Percentiles rank a stretch among this genome's conserved stretches.
Conservation (phyloP, 139 green algal genomes). For the Micromonas pusilla region DNA sequence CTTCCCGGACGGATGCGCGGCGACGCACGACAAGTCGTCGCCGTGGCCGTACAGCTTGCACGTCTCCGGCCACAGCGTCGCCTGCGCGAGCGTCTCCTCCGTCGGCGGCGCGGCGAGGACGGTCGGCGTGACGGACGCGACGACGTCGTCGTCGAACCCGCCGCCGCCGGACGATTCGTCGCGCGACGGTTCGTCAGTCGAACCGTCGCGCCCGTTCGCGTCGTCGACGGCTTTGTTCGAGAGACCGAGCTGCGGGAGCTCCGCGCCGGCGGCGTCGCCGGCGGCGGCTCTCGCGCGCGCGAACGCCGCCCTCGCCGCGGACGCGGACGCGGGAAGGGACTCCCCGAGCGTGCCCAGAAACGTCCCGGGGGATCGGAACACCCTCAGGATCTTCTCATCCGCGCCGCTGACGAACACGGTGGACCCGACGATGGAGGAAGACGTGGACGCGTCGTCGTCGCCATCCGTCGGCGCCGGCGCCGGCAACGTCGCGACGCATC, state of each 20-base stretch:
- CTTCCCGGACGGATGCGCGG: constrained; percentile 42
- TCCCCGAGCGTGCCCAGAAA: constrained; percentile 52
- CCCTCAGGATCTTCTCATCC: constrained; percentile 93
- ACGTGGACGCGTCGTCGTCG: not conserved
- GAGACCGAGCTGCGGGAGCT: constrained; percentile 69
- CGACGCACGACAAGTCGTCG: constrained; percentile 73
- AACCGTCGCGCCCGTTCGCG: not conserved
- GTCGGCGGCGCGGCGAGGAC: constrained; percentile 60
- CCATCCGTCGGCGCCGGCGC: not conserved
- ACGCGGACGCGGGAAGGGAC: not conserved
- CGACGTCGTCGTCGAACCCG: not conserved
- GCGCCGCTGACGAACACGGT: constrained; percentile 63
- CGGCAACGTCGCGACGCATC: constrained; percentile 55
- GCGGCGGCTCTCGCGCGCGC: not conserved
- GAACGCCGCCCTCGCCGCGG: not conserved
- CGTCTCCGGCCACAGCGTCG: constrained; percentile 46
- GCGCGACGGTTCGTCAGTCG: not conserved
- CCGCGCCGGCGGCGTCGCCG: constrained; percentile 25
- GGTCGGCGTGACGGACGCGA: not conserved
- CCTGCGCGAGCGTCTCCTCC: constrained; percentile 80
- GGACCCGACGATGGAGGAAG: not conserved
- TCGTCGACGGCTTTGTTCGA: constrained; percentile 73
- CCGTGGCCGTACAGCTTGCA: constrained; percentile 96
- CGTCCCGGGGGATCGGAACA: constrained; percentile 73
- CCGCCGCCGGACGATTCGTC: not conserved